Evolutionary conservation across 768 basidiomycete genomes (phyloP).

Genomic region (Pleurotus salmoneostramineus): DNA sequence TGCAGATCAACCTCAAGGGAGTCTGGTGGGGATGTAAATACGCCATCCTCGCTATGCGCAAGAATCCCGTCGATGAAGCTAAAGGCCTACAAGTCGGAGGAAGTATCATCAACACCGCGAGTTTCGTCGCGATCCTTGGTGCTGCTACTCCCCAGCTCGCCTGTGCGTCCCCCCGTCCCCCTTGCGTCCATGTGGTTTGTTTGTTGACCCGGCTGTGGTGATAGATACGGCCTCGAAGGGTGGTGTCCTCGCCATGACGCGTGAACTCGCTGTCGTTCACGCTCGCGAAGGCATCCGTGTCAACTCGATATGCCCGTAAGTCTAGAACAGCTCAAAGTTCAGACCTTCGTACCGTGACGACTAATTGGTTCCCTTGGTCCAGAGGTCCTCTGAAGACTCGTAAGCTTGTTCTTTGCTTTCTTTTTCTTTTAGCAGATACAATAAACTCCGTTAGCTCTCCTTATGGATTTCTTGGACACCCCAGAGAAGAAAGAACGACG

Average conservation of each 20-base stretch:
- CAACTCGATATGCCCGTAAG: constrained; percentile 95
- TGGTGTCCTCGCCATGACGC: constrained; percentile 97
- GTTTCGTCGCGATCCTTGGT: constrained; percentile 93
- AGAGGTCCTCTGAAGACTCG: constrained; percentile 96
- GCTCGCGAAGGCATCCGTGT: constrained; percentile 95
- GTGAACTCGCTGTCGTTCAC: constrained; percentile 97
- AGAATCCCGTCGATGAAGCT: constrained; percentile 79
- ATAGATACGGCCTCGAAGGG: constrained; percentile 97
- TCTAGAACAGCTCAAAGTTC: background rate
- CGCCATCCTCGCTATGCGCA: constrained; percentile 93
- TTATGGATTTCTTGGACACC: constrained; percentile 98
- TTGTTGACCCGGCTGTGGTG: constrained; percentile 3
- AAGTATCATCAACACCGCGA: constrained; percentile 97
- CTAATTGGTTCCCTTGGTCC: constrained; percentile 6
- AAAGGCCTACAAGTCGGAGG: constrained; percentile 81
- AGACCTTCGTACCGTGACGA: background rate
- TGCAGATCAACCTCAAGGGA: constrained; percentile 95
- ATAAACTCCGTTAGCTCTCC: constrained; percentile 56
- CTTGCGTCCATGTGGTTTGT: constrained; percentile 11
- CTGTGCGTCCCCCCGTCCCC: constrained; percentile 48
- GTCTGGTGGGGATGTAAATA: constrained; percentile 99
- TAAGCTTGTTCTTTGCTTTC: constrained; percentile 30
- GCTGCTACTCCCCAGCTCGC: constrained; percentile 99
- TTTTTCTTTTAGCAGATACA: background rate
- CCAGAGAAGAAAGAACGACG: constrained; percentile 92